Conservation (phyloP, 495 filamentous ascomycete species). For the Neurospora intermedia region DNA sequence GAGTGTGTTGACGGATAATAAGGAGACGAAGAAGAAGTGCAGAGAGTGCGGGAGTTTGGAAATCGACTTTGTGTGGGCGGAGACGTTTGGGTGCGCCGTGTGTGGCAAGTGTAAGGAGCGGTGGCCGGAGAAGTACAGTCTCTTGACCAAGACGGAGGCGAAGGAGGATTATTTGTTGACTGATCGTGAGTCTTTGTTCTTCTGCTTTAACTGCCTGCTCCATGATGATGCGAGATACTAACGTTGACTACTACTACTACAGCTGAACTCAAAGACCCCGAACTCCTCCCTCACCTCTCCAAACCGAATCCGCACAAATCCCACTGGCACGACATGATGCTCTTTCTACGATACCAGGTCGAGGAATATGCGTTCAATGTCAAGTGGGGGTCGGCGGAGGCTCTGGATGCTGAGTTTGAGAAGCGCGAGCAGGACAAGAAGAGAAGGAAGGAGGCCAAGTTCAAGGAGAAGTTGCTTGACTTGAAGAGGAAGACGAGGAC, state of each 20-base stretch:
- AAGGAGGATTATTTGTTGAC: slow-evolving; percentile 92
- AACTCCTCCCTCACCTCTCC: slow-evolving; percentile 76
- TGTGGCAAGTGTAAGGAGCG: slow-evolving; percentile 79
- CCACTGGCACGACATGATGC: slow-evolving; percentile 97
- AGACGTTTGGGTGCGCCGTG: slow-evolving; percentile 58
- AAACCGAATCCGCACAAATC: slow-evolving; percentile 90
- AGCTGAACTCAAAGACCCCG: slow-evolving; percentile 78
- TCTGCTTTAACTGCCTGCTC: no score
- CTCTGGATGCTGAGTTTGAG: slow-evolving; percentile 83
- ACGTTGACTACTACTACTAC: slow-evolving; percentile 3
- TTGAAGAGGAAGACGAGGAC: slow-evolving; percentile 89
- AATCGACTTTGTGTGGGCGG: slow-evolving; percentile 92
- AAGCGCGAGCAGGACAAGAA: slow-evolving; percentile 73
- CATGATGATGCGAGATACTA: no score
- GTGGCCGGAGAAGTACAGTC: slow-evolving; percentile 78
- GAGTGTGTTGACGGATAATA: slow-evolving; percentile 46
- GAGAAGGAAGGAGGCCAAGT: slow-evolving; percentile 79
- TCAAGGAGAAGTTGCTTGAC: slow-evolving; percentile 75
- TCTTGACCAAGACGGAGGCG: slow-evolving; percentile 93
- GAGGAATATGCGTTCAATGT: slow-evolving; percentile 78
- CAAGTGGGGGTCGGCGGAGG: slow-evolving; percentile 79
- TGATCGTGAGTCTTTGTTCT: slow-evolving; percentile 50
- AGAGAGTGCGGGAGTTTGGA: slow-evolving; percentile 73
- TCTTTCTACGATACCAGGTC: slow-evolving; percentile 86
- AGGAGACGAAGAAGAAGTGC: slow-evolving; percentile 60